phyloP scores from a whole-genome alignment of 768 basidiomycete genomes.

The Lentinula detonsa region DNA sequence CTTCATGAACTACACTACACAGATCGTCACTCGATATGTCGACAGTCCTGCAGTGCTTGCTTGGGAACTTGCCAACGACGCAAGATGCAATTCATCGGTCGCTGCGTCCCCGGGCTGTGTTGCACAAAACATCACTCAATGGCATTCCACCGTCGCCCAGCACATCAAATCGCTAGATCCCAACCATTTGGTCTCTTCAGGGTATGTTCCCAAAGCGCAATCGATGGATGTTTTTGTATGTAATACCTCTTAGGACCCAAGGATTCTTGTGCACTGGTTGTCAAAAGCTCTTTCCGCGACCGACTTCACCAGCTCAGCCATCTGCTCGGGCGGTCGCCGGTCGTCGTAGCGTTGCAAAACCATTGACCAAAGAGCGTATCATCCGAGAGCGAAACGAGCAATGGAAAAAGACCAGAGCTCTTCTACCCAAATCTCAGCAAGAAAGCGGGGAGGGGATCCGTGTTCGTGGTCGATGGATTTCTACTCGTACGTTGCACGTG shows the following conservation, averaged over 20 bases:
- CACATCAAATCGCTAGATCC: conserved; percentile 44
- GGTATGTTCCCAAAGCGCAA: conserved; percentile 29
- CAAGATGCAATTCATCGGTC: conserved; percentile 56
- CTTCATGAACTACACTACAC: conserved; percentile 53
- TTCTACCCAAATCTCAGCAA: conserved; percentile 11
- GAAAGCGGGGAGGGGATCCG: conserved; percentile 28
- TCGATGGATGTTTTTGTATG: neutral
- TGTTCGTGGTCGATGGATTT: conserved; percentile 56
- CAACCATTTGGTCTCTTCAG: conserved; percentile 60
- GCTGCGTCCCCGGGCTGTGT: conserved; percentile 35
- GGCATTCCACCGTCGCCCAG: conserved; percentile 43
- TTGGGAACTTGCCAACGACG: conserved; percentile 66
- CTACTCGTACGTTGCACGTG: conserved; percentile 35
- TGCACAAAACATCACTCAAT: conserved; percentile 47
- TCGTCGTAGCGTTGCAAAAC: conserved; percentile 29
- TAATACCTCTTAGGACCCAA: conserved; percentile 28
- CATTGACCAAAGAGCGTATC: conserved; percentile 41
- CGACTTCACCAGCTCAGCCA: conserved; percentile 27
- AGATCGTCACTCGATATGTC: conserved; percentile 50
- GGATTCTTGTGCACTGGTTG: conserved; percentile 58
- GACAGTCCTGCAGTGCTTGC: conserved; percentile 46
- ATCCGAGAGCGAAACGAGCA: conserved; percentile 42
- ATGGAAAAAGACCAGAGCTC: conserved; percentile 35
- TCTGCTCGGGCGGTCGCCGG: conserved; percentile 33
- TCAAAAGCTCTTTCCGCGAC: conserved; percentile 43